Base-by-base conservation (phyloP, 2,329 filamentous ascomycete genomes). In the Ophiostoma ulmi region DNA sequence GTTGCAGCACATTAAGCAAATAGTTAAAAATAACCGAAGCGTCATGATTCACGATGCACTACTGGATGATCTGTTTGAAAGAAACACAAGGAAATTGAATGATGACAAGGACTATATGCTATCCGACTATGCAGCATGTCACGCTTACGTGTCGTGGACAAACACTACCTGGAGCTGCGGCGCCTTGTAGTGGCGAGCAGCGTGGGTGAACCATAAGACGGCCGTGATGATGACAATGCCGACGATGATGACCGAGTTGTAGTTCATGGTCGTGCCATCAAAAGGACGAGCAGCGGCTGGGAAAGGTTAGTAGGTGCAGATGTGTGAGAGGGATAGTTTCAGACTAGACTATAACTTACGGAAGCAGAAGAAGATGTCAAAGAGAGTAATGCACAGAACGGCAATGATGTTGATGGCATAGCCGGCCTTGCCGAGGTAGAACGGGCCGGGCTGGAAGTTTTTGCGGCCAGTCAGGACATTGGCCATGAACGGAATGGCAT, bases 321-420 rank as follows among this genome's bases (percentile, higher is more conserved):
- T 26, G 22, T 17, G 63, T 13, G 26, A 69, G n/a, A 17, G 1
- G 41, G 41, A 31, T 3, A 31, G 31, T 31, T 14, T 2, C 11
- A 55, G 2, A 41, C 35, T 10, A 6, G 17, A 17, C 67, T 35
- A 26, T 79, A 10, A 66, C 82, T 80, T 75, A 84, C 83, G 86
- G 79, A 88, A 88, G 75, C 85, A 87, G 78, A 85, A 88, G 71
- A 88, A 83, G n/a, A 86, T 79, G 69, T 85, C 80, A 74, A 88
- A 88, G 26, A 86, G 78, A 1, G 82, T 75, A 70, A 88, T 87
- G 69, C 87, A 83, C 58, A 83, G 74, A 20, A 86, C 83, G 7
- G 85, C 80, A 5, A 83, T 73, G 13, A 78, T 70, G 74, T 88
- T 88, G 74, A 88, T 75, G 1, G 78, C 72, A 58, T 79, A 83